Evolutionary conservation across 2,329 filamentous ascomycete genomes (phyloP).

Genomic region (Raffaelea deltoideospora): DNA sequence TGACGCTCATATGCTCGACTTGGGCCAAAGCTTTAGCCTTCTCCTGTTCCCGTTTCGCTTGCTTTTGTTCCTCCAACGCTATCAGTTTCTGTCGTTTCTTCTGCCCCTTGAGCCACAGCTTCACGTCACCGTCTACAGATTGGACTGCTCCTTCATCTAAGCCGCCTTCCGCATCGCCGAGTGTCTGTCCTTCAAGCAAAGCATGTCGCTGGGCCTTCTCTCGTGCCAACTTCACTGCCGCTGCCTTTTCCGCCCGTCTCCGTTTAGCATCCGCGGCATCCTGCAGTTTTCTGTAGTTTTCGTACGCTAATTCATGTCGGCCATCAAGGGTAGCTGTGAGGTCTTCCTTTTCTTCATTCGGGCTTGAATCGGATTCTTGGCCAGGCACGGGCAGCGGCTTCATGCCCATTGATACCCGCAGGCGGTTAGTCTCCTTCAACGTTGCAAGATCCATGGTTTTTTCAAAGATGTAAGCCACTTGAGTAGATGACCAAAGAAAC

Average conservation of each 20-base stretch:
- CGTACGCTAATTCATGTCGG: constrained; percentile 55
- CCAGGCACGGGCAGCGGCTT: constrained; percentile 78
- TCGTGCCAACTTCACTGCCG: constrained; percentile 72
- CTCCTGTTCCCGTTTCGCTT: constrained; percentile 48
- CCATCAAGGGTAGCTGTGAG: constrained; percentile 71
- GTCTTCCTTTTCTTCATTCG: constrained; percentile 52
- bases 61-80: constrained; percentile 54
- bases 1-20: constrained; percentile 32
- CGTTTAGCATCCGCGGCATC: constrained; percentile 64
- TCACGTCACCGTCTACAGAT: constrained; percentile 55
- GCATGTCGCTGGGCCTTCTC: constrained; percentile 66
- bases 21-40: constrained; percentile 59
- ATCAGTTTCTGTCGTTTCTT: constrained; percentile 95
- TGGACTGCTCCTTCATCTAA: too few relatives aligned
- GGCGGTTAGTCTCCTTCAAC: constrained; percentile 87
- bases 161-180: constrained; percentile 63
- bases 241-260: constrained; percentile 65
- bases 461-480: too few relatives aligned
- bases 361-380: too few relatives aligned
- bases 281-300: constrained; percentile 52
- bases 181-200: constrained; percentile 64
- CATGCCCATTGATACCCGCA: constrained; percentile 77
- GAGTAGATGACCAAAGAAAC: too few relatives aligned
- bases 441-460: constrained; percentile 53
- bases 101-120: constrained; percentile 72